Conservation (phyloP, 176 grass and related monocot genomes). For the Rhipidocladum racemiflorum region DNA sequence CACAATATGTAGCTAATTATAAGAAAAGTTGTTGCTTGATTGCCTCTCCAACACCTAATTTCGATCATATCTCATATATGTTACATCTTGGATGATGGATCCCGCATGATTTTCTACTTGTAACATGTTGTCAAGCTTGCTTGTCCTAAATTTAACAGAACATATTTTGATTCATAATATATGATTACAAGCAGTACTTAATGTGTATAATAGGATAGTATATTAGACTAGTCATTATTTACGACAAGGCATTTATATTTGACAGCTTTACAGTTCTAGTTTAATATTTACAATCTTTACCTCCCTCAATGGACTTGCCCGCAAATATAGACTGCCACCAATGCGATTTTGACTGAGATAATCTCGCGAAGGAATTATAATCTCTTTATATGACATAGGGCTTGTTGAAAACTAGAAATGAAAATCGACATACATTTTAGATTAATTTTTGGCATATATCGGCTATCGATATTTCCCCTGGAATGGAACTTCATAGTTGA, state of each 20-base stretch:
- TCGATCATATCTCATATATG: neutral
- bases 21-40: neutral
- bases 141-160: neutral
- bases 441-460: neutral
- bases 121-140: neutral
- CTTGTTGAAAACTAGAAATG: no score
- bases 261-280: no score
- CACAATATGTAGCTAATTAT: neutral
- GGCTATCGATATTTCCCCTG: neutral
- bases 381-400: no score
- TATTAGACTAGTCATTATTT: no score
- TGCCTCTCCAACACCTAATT: neutral
- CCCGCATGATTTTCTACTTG: neutral
- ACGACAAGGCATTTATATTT: no score
- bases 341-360: no score
- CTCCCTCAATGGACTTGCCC: no score
- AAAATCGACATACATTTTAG: no score
- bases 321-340: no score
- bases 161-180: neutral
- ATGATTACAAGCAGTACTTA: neutral
- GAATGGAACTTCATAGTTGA: neutral
- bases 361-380: no score
- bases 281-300: no score
- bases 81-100: neutral
- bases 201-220: neutral